A percentile compares a stretch with the other conserved stretches of the same genome.
These are phyloP conservation scores for Phytophthora pseudosyringae DNA, from an alignment of 352 stramenopile genomes.

Conservation along the genomic window DNA sequence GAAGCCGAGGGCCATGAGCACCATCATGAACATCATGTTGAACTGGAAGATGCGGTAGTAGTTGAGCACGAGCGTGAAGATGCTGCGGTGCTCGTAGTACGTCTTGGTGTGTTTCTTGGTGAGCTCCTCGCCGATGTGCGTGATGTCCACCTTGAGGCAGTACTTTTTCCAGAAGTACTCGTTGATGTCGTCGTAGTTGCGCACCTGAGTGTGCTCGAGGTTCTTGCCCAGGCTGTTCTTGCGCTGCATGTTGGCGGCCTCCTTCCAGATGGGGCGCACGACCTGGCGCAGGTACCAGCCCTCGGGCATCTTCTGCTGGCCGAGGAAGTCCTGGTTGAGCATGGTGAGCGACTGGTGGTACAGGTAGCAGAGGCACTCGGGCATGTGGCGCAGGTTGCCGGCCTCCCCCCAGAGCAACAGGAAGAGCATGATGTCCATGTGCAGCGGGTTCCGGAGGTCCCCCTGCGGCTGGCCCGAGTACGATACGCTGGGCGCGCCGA, in stretches of 20 bases:
- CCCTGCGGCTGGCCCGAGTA: constrained; percentile 51
- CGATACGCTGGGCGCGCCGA: constrained; percentile 39
- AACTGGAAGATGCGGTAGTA: constrained; percentile 87
- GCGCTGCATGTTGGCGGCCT: constrained; percentile 68
- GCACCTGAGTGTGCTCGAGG: constrained; percentile 69
- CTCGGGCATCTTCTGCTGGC: constrained; percentile 48
- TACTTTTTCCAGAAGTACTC: constrained; percentile 84
- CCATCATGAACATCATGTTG: constrained; percentile 81
- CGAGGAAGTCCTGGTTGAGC: constrained; percentile 67
- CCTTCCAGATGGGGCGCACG: constrained; percentile 65
- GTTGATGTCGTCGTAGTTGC: constrained; percentile 86
- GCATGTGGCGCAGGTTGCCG: constrained; percentile 96
- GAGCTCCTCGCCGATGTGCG: constrained; percentile 55
- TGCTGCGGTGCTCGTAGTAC: constrained; percentile 79
- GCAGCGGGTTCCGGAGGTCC: constrained; percentile 62
- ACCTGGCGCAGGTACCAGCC: constrained; percentile 68
- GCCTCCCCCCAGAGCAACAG: constrained; percentile 97
- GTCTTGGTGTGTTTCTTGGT: constrained; percentile 75
- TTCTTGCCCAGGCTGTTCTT: constrained; percentile 70
- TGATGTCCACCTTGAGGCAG: constrained; percentile 63
- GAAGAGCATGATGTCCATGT: constrained; percentile 95
- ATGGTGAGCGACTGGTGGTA: constrained; percentile 87
- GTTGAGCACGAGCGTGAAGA: constrained; percentile 78
- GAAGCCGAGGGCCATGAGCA: constrained; percentile 65
- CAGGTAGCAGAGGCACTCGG: constrained; percentile 96